Base-by-base conservation (phyloP, 371 early-diverging fungal species). In the Mycotypha africana region DNA sequence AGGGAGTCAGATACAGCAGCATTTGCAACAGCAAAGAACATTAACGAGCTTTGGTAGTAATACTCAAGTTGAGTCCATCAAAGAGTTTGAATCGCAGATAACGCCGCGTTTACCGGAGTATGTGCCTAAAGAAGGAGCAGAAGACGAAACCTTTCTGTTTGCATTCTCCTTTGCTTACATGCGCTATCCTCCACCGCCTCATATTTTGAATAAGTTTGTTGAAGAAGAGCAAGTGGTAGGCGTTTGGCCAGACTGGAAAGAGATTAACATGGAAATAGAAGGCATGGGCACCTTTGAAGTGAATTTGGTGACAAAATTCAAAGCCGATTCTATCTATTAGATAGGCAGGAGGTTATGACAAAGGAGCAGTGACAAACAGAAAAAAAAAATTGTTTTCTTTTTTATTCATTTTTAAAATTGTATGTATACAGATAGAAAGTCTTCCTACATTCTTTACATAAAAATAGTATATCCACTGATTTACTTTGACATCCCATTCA, bases 321-420 rank as follows among this genome's bases (percentile, higher is more conserved):
- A 47, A 33, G 42, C 58, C n/a, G 38, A 51, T 35, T 36, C 43
- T 12, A 42, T 57, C 38, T 51, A 57, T 40, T 56, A 31, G 37
- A 31, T 11, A 28, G n/a, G n/a, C n/a, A n/a, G n/a, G n/a, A n/a
- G n/a, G n/a, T n/a, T n/a, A n/a, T n/a, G n/a, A n/a, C n/a, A n/a
- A n/a, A n/a, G n/a, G n/a, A n/a, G n/a, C n/a, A n/a, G n/a, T n/a
- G n/a, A n/a, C n/a, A n/a, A n/a, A n/a, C n/a, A n/a, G n/a, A n/a
- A n/a, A n/a, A n/a, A n/a, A n/a, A n/a, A n/a, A n/a, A n/a, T n/a
- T n/a, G n/a, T n/a, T n/a, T n/a, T n/a, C n/a, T n/a, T n/a, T n/a
- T n/a, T n/a, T n/a, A n/a, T n/a, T n/a, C n/a, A n/a, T n/a, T n/a
- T n/a, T n/a, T n/a, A n/a, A n/a, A n/a, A n/a, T n/a, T n/a, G n/a